Evolutionary conservation across 441 rosid genomes (phyloP), one percentile per base, ranked within the genome.

Genomic region (Mallotus repandus): DNA sequence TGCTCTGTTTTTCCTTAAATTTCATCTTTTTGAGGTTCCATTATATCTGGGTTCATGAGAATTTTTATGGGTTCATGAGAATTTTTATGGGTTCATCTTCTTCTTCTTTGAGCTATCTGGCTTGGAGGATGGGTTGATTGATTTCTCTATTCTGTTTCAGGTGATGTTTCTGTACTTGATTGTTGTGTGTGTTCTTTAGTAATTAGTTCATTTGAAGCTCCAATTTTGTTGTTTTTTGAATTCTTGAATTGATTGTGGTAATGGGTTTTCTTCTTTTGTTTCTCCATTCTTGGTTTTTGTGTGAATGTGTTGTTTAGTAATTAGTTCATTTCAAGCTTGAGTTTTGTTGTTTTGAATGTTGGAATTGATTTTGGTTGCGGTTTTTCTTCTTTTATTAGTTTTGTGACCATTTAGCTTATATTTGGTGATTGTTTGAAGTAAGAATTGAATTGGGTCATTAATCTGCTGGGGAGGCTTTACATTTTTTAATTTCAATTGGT

Each of bases 51-150:
- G 56, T n/a, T 55, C 35, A n/a, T 18, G 12, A 55, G 29, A 43
- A 43, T 22, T 19, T 56, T 50, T 1, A 21, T 3, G 57, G 52
- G 16, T 57, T 38, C 29, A 12, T 59, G 12, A 55, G 29, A 43
- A 43, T 22, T 19, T 56, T 50, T 1, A 21, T 3, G 57, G 52
- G 16, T 57, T 38, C 29, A 12, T 59, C 59, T 9, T 19, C 38
- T 69, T 45, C 45, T 68, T 58, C 14, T 76, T 14, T 45, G 16
- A 57, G 63, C 67, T 71, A 6, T 19, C 45, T 53, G 32, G 16
- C 43, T 49, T 11, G 49, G 18, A 55, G 53, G 58, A 74, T 61
- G 80, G 66, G 48, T 56, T 56, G 60, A 56, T 56, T 19, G 32
- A 11, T 0, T 59, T 62, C 8, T 14, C 41, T 63, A 5, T 12